Base-by-base conservation (phyloP, 2,329 filamentous ascomycete genomes). In the Berkeleyomyces basicola region DNA sequence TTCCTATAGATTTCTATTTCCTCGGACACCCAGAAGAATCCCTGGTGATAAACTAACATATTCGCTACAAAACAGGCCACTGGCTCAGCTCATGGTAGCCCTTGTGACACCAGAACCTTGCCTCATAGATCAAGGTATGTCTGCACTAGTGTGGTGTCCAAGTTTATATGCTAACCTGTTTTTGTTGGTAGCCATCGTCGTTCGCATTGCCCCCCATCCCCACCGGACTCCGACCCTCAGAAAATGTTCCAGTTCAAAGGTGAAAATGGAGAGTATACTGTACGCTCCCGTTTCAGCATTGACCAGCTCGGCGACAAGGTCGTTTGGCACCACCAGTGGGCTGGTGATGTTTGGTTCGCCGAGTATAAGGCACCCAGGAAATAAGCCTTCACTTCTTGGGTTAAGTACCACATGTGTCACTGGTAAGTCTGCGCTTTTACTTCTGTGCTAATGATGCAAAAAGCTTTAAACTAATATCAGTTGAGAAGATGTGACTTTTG, bases 161-260 rank as follows among this genome's bases (percentile, higher is more conserved):
- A 4, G 51, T n/a, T n/a, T 6, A 36, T 36, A n/a, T 7, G 23
- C 51, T 55, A 39, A 55, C 33, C 23, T 23, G 23, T 16, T 7
- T 4, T 37, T 55, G 10, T 16, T 14, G 5, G 4, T 31, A 37
- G 36, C 5, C 1, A 55, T 3, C 6, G 0, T 37, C 51, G 33
- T 6, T 14, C 51, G n/a, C 11, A 39, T 7, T 16, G 6, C 33
- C 16, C 2, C 43, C 16, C n/a, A n/a, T 3, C 2, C 33, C 83
- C 83, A 1, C 76, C 77, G 23, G 82, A 85, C 68, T 78, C 82
- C 66, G 78, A 84, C 71, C 78, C 79, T 46, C 76, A 75, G 53
- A 80, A 82, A 66, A 79, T 81, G 73, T 86, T 85, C 73, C 81
- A 78, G 73, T 77, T 79, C 67, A 79, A 81, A 63, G 82, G 85